Evolutionary conservation across 1,284 basidiomycete species (phyloP).

Genomic region (Tremellales sp.): DNA sequence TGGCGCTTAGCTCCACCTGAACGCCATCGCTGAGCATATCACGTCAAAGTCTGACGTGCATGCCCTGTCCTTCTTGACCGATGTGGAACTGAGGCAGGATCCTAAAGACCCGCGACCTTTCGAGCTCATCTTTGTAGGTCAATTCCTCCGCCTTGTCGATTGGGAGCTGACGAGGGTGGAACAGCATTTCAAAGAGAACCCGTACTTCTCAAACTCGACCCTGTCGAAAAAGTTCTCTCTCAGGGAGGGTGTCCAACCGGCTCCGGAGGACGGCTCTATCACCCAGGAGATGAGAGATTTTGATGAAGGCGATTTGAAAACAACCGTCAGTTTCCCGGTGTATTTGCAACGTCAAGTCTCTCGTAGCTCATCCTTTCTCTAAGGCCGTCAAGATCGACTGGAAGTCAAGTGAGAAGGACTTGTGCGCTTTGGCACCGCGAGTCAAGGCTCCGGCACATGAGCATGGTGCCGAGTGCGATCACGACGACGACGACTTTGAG

Average conservation of each 20-base stretch:
- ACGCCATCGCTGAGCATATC: slow-evolving; percentile 18
- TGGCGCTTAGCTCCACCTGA: slow-evolving; percentile 24
- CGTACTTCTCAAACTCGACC: slow-evolving; percentile 44
- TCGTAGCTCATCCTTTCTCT: neutral
- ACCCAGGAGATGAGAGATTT: slow-evolving; percentile 35
- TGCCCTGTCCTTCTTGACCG: slow-evolving; percentile 39
- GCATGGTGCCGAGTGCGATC: slow-evolving; percentile 20
- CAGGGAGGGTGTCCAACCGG: slow-evolving; percentile 19
- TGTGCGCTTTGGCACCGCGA: slow-evolving; percentile 48
- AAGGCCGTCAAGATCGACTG: slow-evolving; percentile 48
- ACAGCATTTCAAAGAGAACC: slow-evolving; percentile 47
- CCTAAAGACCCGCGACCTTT: slow-evolving; percentile 42
- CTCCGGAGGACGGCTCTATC: slow-evolving; percentile 33
- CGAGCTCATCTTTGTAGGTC: slow-evolving; percentile 46
- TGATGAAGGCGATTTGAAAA: slow-evolving; percentile 24
- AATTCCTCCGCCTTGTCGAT: neutral
- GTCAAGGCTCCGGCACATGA: slow-evolving; percentile 17
- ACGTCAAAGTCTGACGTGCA: slow-evolving; percentile 38
- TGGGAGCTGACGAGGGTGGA: neutral
- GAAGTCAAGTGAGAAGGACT: slow-evolving; percentile 52
- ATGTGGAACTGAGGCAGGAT: slow-evolving; percentile 45
- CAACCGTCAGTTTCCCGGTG: slow-evolving; percentile 27
- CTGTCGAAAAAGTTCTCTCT: slow-evolving; percentile 43
- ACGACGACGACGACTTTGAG: slow-evolving; percentile 32
- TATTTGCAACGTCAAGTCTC: no score